Evolutionary conservation across 2,329 filamentous ascomycete genomes (phyloP).

Genomic region (Fusarium sterilihyphosum): DNA sequence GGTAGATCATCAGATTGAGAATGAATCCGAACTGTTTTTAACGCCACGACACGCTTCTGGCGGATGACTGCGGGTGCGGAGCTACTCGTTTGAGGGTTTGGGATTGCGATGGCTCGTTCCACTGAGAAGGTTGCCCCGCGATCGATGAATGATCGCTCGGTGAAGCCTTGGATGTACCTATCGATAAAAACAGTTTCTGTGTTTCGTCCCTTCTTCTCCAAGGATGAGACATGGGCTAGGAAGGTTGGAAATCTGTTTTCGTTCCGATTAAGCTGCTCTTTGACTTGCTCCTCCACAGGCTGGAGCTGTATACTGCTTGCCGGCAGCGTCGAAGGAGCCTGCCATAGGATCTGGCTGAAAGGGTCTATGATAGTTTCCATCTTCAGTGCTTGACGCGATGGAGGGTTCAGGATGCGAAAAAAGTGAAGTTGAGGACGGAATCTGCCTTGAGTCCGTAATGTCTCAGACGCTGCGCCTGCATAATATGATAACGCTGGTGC

Average conservation of each 20-base stretch:
- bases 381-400: fast-evolving
- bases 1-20: neutral
- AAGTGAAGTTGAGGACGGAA: fast-evolving
- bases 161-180: neutral
- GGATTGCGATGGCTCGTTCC: neutral
- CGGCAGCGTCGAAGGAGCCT: fast-evolving
- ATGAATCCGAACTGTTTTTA: neutral
- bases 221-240: neutral
- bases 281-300: fast-evolving
- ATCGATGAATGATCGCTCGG: neutral
- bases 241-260: neutral
- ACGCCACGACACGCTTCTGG: neutral
- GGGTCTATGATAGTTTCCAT: neutral
- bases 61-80: neutral
- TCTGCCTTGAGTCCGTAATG: neutral
- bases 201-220: neutral
- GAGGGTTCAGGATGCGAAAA: fast-evolving
- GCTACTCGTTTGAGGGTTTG: neutral
- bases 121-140: neutral
- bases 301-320: fast-evolving
- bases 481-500: neutral
- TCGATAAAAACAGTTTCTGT: neutral
- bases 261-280: neutral
- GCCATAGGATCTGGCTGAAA: neutral
- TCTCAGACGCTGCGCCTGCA: neutral